Evolutionary conservation across 805 yeast species (phyloP), one percentile per base, ranked within the genome.

Genomic region (Wickerhamia fluorescens): DNA sequence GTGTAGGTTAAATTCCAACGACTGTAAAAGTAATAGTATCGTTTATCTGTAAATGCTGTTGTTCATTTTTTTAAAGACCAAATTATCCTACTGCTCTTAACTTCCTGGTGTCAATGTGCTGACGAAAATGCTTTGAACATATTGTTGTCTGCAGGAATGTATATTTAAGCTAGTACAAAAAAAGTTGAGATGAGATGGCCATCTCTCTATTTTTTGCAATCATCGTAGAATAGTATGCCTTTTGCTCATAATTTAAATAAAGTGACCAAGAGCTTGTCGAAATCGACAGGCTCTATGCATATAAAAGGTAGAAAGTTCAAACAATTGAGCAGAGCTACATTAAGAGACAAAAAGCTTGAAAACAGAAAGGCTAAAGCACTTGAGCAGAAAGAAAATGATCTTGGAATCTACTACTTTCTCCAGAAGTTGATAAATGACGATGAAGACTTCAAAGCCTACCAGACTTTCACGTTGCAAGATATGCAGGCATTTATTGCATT

Each of bases 221-320:
- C 7, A 4, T 9, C 12, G 3, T 12, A 21, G 14, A 7, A 12
- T 20, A 44, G 45, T 27, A 78, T 80, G 88, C 86, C 86, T 10
- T 56, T 78, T 36, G 79, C 75, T 11, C 83, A 81, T 45, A 74
- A 74, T 36, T 61, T 84, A 29, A 53, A 64, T 14, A 83, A 82
- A 44, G 80, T 84, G 20, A 66, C 71, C 40, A 78, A 78, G 56
- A 65, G 68, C 40, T 56, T 77, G 31, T 60, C 71, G 33, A 68
- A 68, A 43, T 61, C 73, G 35, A 73, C 70, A 23, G 73, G 71
- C 24, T 62, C 71, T 21, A 60, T 82, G 41, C 97, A 89, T 51
- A 92, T 94, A 14, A 80, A 78, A 47, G 95, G 96, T 7, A 71
- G 96, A 30, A 89, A 87, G 54, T 81, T 86, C 53, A 80, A 80